Base-by-base conservation (phyloP, 2,329 filamentous ascomycete genomes). In the Alternaria brassicicola region DNA sequence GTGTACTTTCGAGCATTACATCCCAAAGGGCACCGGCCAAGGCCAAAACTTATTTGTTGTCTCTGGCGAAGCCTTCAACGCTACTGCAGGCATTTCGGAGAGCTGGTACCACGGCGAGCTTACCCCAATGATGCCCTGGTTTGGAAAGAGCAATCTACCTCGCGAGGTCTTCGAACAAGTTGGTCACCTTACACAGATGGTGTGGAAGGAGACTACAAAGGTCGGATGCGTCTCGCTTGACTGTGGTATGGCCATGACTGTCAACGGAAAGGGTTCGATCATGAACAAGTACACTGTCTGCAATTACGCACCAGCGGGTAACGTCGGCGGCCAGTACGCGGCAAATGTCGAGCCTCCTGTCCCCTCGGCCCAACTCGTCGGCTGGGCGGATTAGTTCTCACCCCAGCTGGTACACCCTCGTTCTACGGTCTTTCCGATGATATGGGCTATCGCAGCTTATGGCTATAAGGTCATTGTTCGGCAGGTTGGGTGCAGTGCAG, bases 31-130 rank as follows among this genome's bases (percentile, higher is more conserved):
- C 23, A 58, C 48, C 54, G 83, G 84, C 42, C 94, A 98, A 82
- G 95, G 95, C 63, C 95, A 99, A 82, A 99, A 98, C 85, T 89
- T 98, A 58, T 94, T 91, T 72, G 88, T 89, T 60, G 83, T 88
- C 65, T 83, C 86, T 59, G 72, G 78, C 2, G 75, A 80, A n/a
- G 55, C 78, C 77, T 75, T 73, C 59, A 84, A 88, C 45, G 82
- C 91, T 62, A 86, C 87, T 52, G 82, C 85, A 63, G 87, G 89
- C 66, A 88, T 94, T 74, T 91, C 88, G 71, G 85, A 94, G 75
- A 83, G 89, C 80, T 97, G 95, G 92, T 97, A 97, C 85, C 92
- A 95, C 76, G 86, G 85, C 70, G 92, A 97, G 78, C 81, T 90
- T 69, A 74, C 75, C 63, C 88, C 84, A 78, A 83, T 83, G 57